phyloP scores from a whole-genome alignment of 2,329 filamentous ascomycete genomes.

The Botryosphaeria agaves region DNA sequence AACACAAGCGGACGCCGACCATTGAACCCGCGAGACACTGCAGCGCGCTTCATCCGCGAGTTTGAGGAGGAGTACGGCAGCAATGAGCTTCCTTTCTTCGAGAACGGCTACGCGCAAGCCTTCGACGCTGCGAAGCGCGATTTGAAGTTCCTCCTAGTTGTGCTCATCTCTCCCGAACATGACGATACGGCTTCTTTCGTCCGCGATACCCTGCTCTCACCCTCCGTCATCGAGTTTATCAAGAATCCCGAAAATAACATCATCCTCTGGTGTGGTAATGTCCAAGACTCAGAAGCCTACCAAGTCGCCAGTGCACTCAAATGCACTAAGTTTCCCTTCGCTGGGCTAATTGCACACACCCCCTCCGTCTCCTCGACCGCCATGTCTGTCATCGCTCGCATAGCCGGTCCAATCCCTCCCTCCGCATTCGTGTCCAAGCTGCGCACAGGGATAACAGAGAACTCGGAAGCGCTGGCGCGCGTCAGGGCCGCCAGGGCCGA shows the following conservation, averaged over 20 bases:
- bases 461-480: slow-evolving; percentile 56
- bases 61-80: slow-evolving; percentile 87
- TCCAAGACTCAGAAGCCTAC: slow-evolving; percentile 85
- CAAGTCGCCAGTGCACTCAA: slow-evolving; percentile 76
- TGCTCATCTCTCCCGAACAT: slow-evolving; percentile 82
- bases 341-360: slow-evolving; percentile 71
- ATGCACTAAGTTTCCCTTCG: slow-evolving; percentile 86
- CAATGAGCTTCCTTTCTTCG: slow-evolving; percentile 57
- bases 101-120: slow-evolving; percentile 81
- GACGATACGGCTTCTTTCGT: slow-evolving; percentile 78
- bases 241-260: slow-evolving; percentile 62
- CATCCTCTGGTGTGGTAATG: slow-evolving; percentile 81
- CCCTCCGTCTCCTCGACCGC: slow-evolving; percentile 67
- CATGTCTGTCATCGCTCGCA: slow-evolving; percentile 76
- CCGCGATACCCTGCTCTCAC: slow-evolving; percentile 61
- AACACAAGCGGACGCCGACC: slow-evolving; percentile 55
- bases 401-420: slow-evolving; percentile 54
- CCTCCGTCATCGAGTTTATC: slow-evolving; percentile 57
- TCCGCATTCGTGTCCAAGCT: slow-evolving; percentile 61
- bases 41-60: slow-evolving; percentile 74
- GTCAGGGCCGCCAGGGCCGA: slow-evolving; percentile 62
- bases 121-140: slow-evolving; percentile 82
- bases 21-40: slow-evolving; percentile 72
- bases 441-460: slow-evolving; percentile 52
- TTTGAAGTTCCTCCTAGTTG: slow-evolving; percentile 75